Conservation (phyloP, 352 stramenopile species). For the Plasmopara viticola region DNA sequence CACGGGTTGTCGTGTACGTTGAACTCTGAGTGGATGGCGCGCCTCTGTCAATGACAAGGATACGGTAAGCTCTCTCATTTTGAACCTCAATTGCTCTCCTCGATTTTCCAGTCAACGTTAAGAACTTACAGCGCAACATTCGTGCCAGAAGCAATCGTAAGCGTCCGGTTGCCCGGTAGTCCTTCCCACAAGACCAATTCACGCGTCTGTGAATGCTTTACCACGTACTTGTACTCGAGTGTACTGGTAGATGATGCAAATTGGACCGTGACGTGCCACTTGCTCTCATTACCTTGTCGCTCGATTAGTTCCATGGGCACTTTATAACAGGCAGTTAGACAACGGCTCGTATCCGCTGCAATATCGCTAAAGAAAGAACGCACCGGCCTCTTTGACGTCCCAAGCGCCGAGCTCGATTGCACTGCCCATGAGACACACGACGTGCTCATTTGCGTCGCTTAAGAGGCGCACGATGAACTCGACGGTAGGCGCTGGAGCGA, state of each 20-base stretch:
- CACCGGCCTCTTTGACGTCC: slow-evolving; percentile 49
- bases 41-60: slow-evolving; percentile 4
- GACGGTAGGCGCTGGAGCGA: slow-evolving; percentile 8
- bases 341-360: not conserved
- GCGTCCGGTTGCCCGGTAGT: slow-evolving; percentile 59
- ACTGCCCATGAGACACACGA: slow-evolving; percentile 52
- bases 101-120: not conserved
- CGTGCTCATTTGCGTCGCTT: slow-evolving; percentile 16
- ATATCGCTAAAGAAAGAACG: not conserved
- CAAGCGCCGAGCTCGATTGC: slow-evolving; percentile 50
- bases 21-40: slow-evolving; percentile 42
- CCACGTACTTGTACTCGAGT: slow-evolving; percentile 78
- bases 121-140: slow-evolving; percentile 58
- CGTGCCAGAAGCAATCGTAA: slow-evolving; percentile 30
- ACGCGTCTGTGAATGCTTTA: slow-evolving; percentile 30
- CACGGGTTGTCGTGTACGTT: slow-evolving; percentile 32
- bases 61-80: not conserved
- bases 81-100: not conserved
- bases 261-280: slow-evolving; percentile 31
- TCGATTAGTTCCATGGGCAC: slow-evolving; percentile 43
- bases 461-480: slow-evolving; percentile 37
- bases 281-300: slow-evolving; percentile 21
- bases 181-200: slow-evolving; percentile 66
- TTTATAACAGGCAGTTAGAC: slow-evolving; percentile 12
- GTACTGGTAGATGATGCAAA: slow-evolving; percentile 23